Conservation (phyloP, 2,329 filamentous ascomycete genomes). For the Akanthomyces dipterigenus region DNA sequence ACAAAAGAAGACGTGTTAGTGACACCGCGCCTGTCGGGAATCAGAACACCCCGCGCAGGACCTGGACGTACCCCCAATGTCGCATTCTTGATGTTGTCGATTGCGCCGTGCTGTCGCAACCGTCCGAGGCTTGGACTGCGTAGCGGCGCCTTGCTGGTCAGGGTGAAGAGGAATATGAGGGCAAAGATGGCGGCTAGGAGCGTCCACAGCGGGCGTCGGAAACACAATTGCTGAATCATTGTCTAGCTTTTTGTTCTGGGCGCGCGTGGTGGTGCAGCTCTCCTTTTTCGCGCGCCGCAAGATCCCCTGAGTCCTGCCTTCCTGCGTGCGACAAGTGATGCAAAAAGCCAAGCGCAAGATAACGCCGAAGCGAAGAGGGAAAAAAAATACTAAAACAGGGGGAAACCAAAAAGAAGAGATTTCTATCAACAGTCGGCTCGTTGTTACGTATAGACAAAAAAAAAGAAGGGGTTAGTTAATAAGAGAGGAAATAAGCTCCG, state of each 20-base stretch:
- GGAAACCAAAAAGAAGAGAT: no score
- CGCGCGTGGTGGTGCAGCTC: neutral
- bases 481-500: no score
- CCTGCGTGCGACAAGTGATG: neutral
- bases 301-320: neutral
- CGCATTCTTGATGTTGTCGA: constrained; percentile 1
- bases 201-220: neutral
- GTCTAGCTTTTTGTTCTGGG: neutral
- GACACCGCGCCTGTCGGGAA: neutral
- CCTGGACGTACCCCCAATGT: neutral
- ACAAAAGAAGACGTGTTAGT: neutral
- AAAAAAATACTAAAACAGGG: no score
- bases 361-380: no score
- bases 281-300: neutral
- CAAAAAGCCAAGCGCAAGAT: neutral
- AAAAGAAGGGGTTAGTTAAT: no score
- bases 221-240: neutral
- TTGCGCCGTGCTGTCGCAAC: neutral
- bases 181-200: neutral
- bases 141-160: neutral
- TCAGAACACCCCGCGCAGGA: neutral
- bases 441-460: no score
- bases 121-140: neutral
- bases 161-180: neutral
- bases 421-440: no score